Percentiles rank a stretch among this genome's conserved stretches.
Conservation (phyloP, 768 basidiomycete species). For the Lepiota brunneoincarnata region DNA sequence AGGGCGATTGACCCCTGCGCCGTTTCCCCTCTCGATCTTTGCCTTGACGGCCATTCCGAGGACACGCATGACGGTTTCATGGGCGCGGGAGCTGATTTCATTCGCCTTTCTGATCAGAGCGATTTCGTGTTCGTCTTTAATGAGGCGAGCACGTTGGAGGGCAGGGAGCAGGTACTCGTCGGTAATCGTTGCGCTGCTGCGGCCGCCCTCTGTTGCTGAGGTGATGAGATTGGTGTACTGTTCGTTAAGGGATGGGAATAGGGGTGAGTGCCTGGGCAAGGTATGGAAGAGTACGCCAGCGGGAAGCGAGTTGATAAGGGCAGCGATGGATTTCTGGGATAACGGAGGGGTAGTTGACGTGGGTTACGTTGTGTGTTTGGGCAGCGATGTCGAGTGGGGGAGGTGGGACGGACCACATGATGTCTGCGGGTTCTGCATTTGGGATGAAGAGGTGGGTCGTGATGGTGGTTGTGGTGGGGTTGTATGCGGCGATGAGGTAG, state of each 20-base stretch:
- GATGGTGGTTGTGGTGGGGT: slow-evolving; percentile 44
- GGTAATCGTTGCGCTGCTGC: slow-evolving; percentile 36
- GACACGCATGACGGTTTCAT: slow-evolving; percentile 90
- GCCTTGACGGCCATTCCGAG: slow-evolving; percentile 72
- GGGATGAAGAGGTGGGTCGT: slow-evolving; percentile 76
- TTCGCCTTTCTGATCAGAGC: slow-evolving; percentile 75
- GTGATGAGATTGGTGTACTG: slow-evolving; percentile 38
- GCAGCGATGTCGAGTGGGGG: slow-evolving; percentile 54
- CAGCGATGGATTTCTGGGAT: slow-evolving; percentile 47
- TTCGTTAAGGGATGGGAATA: slow-evolving; percentile 50
- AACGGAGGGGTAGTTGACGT: slow-evolving; percentile 44
- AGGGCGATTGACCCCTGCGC: slow-evolving; percentile 44
- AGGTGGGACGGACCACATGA: slow-evolving; percentile 90
- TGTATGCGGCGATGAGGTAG: slow-evolving; percentile 59
- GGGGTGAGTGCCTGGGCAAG: slow-evolving; percentile 49
- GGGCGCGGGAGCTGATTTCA: slow-evolving; percentile 83
- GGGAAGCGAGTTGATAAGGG: slow-evolving; percentile 45
- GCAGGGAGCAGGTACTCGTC: slow-evolving; percentile 71
- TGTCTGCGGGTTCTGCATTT: slow-evolving; percentile 62
- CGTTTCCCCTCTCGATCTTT: slow-evolving; percentile 43
- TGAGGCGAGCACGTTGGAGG: slow-evolving; percentile 77
- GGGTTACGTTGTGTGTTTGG: slow-evolving; percentile 57
- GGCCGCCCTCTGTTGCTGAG: no score
- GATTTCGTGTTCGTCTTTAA: slow-evolving; percentile 76
- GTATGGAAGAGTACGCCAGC: slow-evolving; percentile 63